Base-by-base conservation (phyloP, 768 basidiomycete genomes). In the Cubamyces sp. region DNA sequence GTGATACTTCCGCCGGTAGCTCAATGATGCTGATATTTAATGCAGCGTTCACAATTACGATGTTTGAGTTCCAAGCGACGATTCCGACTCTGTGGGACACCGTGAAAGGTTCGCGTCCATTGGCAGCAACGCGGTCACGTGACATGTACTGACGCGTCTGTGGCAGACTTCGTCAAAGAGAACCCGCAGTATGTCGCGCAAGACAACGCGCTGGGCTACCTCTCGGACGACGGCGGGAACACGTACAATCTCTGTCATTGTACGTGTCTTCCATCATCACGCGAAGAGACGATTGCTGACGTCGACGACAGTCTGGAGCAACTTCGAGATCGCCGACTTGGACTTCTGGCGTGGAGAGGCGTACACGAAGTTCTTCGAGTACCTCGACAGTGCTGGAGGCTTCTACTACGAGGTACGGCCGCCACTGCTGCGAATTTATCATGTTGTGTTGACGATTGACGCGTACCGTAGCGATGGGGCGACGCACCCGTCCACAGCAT, bases 301-400 rank as follows among this genome's bases (percentile, higher is more conserved):
- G 25, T 9, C 18, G 18, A 26, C 6, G 39, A 26, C 60, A 83
- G 82, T 84, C 75, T 86, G 85, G 85, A 81, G 78, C 62, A 88
- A 87, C 73, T 88, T 88, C 67, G 87, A 91, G 75, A 96, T 98
- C 61, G 94, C 85, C 2, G 86, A 89, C 69, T 84, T 97, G 80
- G 87, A 92, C 66, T 92, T 96, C 73, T 96, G 93, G 92, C 79
- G 94, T 57, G 80, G 82, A 1, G 87, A 92, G 65, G 89, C 92
- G 0, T 98, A 97, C 75, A 82, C 83, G 67, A 82, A 85, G 49
- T 96, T 90, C 77, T 96, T 96, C 67, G 84, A 91, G 30, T 83
- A 85, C 71, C 81, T 97, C 39, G 95, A 96, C 66, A 75, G 81
- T 1, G 83, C 85, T 53, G 94, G 94, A 37, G 94, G 94, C 8